Evolutionary conservation across 306 rosid genomes (phyloP).

Genomic region (Geum urbanum): DNA sequence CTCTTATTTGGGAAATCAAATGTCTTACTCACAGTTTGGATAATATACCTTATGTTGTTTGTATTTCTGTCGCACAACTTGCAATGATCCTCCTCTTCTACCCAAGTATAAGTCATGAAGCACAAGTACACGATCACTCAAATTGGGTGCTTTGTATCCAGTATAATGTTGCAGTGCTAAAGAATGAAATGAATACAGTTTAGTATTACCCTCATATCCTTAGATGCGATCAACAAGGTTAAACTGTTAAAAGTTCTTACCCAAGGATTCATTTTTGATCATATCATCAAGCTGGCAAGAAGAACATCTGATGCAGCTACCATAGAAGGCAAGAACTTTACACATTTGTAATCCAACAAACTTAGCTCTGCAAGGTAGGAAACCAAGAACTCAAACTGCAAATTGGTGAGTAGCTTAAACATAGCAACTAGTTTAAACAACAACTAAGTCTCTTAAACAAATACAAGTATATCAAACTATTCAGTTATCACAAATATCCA

Average conservation of each 20-base stretch:
- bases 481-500: background rate
- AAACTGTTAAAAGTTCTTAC: conserved; percentile 33
- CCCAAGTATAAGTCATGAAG: conserved; percentile 72
- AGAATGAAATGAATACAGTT: conserved; percentile 38
- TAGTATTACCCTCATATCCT: background rate
- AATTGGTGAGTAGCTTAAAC: conserved; percentile 5
- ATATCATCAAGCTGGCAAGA: conserved; percentile 58
- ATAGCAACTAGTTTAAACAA: no score
- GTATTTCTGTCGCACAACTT: conserved; percentile 74
- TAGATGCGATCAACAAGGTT: background rate
- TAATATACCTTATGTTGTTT: conserved; percentile 68
- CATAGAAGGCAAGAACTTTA: conserved; percentile 80
- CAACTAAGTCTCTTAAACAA: no score
- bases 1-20: background rate
- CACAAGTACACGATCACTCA: conserved; percentile 57
- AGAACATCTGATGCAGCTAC: conserved; percentile 74
- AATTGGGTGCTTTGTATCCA: conserved; percentile 54
- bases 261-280: conserved; percentile 67
- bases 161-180: conserved; percentile 39
- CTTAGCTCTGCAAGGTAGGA: conserved; percentile 81
- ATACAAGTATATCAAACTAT: no score
- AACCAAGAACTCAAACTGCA: conserved; percentile 64
- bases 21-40: background rate
- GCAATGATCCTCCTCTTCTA: conserved; percentile 62
- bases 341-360: conserved; percentile 70